Percentiles rank a stretch among this genome's conserved stretches.
Conservation (phyloP, 2,329 filamentous ascomycete species). For the Gnomoniopsis smithogilvyi region DNA sequence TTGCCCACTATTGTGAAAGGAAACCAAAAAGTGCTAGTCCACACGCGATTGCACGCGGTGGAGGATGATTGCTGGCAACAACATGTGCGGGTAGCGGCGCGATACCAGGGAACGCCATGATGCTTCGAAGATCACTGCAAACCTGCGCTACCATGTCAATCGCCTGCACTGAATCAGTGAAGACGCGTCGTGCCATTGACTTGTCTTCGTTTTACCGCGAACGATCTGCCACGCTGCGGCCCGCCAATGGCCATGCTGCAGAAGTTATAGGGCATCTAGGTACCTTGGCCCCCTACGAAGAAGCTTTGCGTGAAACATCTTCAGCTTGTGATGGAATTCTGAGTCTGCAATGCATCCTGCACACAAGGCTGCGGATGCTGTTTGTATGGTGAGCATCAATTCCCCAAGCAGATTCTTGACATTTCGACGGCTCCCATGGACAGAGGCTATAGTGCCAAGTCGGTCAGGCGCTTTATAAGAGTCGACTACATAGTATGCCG, state of each 20-base stretch:
- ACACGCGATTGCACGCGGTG: background rate
- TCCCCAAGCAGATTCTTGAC: too few relatives aligned
- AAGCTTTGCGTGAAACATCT: conserved; percentile 13
- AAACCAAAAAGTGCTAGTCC: background rate
- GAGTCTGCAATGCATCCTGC: background rate
- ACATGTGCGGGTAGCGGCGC: background rate
- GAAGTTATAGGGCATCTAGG: background rate
- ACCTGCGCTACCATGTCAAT: too few relatives aligned
- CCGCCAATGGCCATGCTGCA: conserved; percentile 1
- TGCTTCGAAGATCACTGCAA: too few relatives aligned
- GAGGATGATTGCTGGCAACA: background rate
- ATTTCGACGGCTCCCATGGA: background rate
- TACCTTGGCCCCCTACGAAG: conserved; percentile 10
- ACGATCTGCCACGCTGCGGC: background rate
- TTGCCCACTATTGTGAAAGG: background rate
- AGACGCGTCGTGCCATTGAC: conserved; percentile 2
- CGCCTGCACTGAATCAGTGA: background rate
- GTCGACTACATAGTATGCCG: too few relatives aligned
- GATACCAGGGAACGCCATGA: background rate
- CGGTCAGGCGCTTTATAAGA: too few relatives aligned
- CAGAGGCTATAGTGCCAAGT: too few relatives aligned
- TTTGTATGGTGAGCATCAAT: background rate
- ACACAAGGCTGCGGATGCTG: conserved; percentile 3
- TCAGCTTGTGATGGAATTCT: conserved; percentile 12
- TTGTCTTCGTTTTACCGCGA: conserved; percentile 1